Evolutionary conservation across 2,329 filamentous ascomycete species (phyloP), one percentile per base, ranked within the genome.

Genomic region (Clarireedia sp.): DNA sequence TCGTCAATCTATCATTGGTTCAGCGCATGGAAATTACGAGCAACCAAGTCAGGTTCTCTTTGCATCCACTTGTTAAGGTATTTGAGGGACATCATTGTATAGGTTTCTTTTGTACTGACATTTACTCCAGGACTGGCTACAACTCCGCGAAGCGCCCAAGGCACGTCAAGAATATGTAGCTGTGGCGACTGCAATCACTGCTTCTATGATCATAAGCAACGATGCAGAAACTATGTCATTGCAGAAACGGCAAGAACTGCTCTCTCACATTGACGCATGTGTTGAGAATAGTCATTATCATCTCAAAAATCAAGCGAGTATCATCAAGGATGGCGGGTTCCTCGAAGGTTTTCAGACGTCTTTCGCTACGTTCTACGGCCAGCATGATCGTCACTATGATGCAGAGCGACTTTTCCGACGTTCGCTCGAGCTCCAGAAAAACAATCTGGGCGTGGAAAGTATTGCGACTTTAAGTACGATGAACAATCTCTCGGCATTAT

Each of bases 401-500:
- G 64, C 64, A 6, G 55, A 66, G 29, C 9, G 43, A 8, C 46
- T 62, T 5, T 57, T 59, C 36, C 36, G 48, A 24, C 48, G 54
- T 23, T 56, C 58, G 16, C 45, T 66, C 16, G 26, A 33, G 6
- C 17, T 43, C 6, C 37, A 40, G 9, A 56, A 55, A 33, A 43
- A 52, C 19, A 3, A 14, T 9, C 24, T 54, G 16, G 59, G 59
- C 5, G 40, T 14, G 23, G 23, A 58, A 10, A 53, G 58, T 37
- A 43, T 49, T 9, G 29, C 47, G 6, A 60, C 59, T 19, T 55
- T 62, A 7, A 43, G 6, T 14, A 55, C 48, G 12, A 46, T 68
- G 48, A 51, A 66, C 26, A 65, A 66, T 36, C 56, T 73, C 24
- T 67, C 67, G 6, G 7, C 37, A 17, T 60, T 71, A 40, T 70